Conservation (phyloP, 2,329 filamentous ascomycete species). For the Fusarium irregulare region DNA sequence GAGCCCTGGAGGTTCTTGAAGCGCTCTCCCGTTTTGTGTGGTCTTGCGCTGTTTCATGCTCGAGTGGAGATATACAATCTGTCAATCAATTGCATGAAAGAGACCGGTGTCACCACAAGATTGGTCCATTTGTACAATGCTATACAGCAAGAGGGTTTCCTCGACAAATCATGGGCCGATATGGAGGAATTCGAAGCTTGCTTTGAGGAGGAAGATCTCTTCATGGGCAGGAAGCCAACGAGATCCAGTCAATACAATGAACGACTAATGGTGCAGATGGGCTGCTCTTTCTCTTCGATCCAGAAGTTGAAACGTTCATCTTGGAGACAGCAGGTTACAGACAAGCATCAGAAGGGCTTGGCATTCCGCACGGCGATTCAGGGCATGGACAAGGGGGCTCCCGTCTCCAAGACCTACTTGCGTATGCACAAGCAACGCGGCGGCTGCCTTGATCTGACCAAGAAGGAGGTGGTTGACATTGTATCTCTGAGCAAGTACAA, state of each 20-base stretch:
- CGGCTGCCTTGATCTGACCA: neutral
- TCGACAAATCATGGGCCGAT: neutral
- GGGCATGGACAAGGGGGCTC: neutral
- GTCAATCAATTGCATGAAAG: neutral
- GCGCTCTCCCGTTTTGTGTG: neutral
- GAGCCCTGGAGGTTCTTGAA: neutral
- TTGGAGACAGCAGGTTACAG: neutral
- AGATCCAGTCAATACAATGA: fast-evolving
- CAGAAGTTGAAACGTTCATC: neutral
- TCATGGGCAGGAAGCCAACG: neutral
- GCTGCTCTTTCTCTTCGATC: neutral
- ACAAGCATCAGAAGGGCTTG: neutral
- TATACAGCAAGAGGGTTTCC: neutral
- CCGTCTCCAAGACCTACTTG: neutral
- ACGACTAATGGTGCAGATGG: neutral
- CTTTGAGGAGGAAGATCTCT: neutral
- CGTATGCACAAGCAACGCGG: neutral
- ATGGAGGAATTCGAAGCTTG: neutral
- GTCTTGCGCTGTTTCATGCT: neutral
- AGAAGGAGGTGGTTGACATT: neutral
- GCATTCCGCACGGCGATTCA: neutral
- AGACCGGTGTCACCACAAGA: neutral
- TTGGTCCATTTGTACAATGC: constrained; percentile 9
- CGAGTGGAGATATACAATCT: neutral
- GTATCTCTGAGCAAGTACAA: neutral